A percentile compares a stretch with the other conserved stretches of the same genome.
phyloP scores from a whole-genome alignment of 2,329 filamentous ascomycete species.

The Clathrospora elynae region DNA sequence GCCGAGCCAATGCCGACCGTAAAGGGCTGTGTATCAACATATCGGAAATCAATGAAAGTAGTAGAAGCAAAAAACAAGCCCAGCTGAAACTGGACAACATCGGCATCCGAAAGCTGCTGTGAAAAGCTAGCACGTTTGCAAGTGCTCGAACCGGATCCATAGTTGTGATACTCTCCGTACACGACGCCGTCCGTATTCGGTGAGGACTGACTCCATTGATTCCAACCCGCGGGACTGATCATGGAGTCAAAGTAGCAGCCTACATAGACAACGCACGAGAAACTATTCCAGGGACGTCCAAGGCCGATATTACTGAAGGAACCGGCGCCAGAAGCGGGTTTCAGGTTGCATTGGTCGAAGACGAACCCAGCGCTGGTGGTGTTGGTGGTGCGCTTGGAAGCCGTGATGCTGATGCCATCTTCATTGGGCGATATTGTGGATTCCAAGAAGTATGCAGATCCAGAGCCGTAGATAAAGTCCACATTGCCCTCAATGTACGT shows the following conservation, averaged over 20 bases:
- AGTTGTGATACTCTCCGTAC: constrained; percentile 46
- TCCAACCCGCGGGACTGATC: constrained; percentile 28
- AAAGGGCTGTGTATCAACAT: constrained; percentile 49
- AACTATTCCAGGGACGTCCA: constrained; percentile 30
- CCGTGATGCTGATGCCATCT: constrained; percentile 46
- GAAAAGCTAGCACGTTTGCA: constrained; percentile 46
- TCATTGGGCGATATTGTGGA: constrained; percentile 47
- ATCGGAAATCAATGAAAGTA: constrained; percentile 52
- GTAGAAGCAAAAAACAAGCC: constrained; percentile 50
- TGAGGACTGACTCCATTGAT: constrained; percentile 25
- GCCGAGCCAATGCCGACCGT: constrained; percentile 38
- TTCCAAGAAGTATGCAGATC: constrained; percentile 53
- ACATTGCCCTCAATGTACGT: constrained; percentile 50
- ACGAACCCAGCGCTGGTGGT: constrained; percentile 48
- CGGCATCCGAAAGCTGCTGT: constrained; percentile 43
- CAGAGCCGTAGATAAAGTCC: constrained; percentile 54
- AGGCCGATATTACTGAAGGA: constrained; percentile 40
- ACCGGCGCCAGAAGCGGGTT: constrained; percentile 33
- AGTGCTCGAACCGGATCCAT: constrained; percentile 42
- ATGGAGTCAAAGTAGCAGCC: constrained; percentile 26
- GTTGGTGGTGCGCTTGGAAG: constrained; percentile 49
- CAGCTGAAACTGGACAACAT: constrained; percentile 50
- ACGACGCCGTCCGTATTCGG: constrained; percentile 25
- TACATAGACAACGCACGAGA: constrained; percentile 26
- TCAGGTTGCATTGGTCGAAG: constrained; percentile 46